Evolutionary conservation across 1,139 yeast species (phyloP), one percentile per base, ranked within the genome.

Genomic region (Sugiyamaella novakii): DNA sequence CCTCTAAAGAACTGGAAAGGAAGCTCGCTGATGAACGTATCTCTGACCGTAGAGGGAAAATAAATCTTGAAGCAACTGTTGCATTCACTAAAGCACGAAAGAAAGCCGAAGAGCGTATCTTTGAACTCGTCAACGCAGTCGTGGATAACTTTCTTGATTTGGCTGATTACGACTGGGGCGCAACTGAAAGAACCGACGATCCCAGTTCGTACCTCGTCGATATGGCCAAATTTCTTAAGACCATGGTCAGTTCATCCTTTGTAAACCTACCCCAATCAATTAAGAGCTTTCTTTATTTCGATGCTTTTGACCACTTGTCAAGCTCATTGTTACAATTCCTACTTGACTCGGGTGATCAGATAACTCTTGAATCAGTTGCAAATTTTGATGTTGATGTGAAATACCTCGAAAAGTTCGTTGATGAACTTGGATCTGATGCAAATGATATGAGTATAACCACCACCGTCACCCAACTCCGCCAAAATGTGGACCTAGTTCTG

Each of bases 291-390:
- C 80, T 95, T 27, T 78, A 91, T 55, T 82, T 89, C 59, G 79
- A 95, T 63, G 89, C 92, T 31, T 87, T 87, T 65, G 98, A 91
- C 69, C 84, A 85, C 56, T 77, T 92, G 52, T 83, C 95, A 0
- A 80, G 83, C 38, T 80, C 84, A 54, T 80, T 92, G 63, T 72
- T 86, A 54, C 40, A 38, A 24, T 73, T 83, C 14, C 73, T 91
- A 54, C 72, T 81, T 43, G 81, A 81, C 2, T 70, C 79, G 30
- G 68, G 63, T 25, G 64, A 55, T 25, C 59, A 56, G 12, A 66
- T 73, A 10, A 73, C 80, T 1, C 70, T 71, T 2, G 75, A 67
- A 46, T 78, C 85, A 7, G 71, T 84, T 0, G 62, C 69, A 28
- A 84, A 84, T 61, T 84, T 85, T 61, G 81, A 81, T 54, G 60